Percentiles rank a stretch among this genome's conserved stretches.
phyloP scores from a whole-genome alignment of 1,139 yeast species.

The Starmera stellimalicola region DNA sequence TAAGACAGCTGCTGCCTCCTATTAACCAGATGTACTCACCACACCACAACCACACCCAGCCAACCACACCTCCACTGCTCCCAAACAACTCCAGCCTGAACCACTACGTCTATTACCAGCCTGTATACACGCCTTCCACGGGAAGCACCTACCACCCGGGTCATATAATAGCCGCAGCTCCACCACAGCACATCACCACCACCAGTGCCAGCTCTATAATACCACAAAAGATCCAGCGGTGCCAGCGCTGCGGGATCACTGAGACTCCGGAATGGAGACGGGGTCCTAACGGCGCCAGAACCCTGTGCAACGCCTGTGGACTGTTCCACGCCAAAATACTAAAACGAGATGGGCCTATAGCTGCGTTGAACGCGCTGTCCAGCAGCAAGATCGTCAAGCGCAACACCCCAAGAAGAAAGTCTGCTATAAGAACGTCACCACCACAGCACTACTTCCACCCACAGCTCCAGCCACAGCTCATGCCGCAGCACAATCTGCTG shows the following conservation, averaged over 20 bases:
- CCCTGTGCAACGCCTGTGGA: slow-evolving; percentile 83
- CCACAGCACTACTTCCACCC: neutral
- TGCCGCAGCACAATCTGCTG: neutral
- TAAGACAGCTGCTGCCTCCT: neutral
- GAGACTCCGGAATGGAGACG: slow-evolving; percentile 87
- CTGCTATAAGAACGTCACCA: neutral
- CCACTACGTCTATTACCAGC: neutral
- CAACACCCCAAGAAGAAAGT: neutral
- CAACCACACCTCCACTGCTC: neutral
- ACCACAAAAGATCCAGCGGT: slow-evolving; percentile 13
- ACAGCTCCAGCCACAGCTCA: neutral
- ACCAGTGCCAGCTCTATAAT: neutral
- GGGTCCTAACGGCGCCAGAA: slow-evolving; percentile 74
- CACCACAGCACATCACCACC: neutral
- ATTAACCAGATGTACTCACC: neutral
- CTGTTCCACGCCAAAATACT: slow-evolving; percentile 65
- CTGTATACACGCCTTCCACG: neutral
- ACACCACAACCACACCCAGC: neutral
- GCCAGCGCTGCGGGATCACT: slow-evolving; percentile 59
- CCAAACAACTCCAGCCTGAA: neutral
- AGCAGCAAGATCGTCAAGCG: slow-evolving; percentile 6
- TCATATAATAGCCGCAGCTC: neutral
- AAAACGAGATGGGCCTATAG: slow-evolving; percentile 50
- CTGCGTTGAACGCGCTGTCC: slow-evolving; percentile 38
- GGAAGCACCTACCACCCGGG: neutral